Percentiles rank a stretch among this genome's conserved stretches.
These are phyloP conservation scores for Adansonia grandidieri DNA, from an alignment of 441 rosid genomes.

Conservation along the genomic window DNA sequence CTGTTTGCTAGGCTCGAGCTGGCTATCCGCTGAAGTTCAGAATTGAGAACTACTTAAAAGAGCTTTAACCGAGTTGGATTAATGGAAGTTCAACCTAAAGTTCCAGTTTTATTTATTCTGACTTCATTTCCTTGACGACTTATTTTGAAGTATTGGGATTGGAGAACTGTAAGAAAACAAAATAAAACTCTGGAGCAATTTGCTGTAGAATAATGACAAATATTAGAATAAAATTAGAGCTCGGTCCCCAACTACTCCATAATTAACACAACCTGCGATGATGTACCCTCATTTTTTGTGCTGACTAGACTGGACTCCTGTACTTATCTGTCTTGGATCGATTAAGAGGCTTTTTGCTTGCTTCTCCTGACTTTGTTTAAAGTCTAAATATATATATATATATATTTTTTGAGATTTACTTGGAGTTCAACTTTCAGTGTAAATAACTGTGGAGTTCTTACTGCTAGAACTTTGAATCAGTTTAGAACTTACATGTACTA, in stretches of 20 bases:
- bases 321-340: background rate
- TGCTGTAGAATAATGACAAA: too few species aligned
- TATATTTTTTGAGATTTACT: background rate
- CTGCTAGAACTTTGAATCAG: background rate
- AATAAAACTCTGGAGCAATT: background rate
- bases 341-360: background rate
- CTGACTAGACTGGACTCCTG: background rate
- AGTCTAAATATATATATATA: background rate
- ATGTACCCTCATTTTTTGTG: background rate
- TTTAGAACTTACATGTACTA: background rate
- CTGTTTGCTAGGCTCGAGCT: background rate
- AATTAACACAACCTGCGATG: background rate
- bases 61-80: background rate
- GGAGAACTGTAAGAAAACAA: background rate
- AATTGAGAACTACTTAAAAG: background rate
- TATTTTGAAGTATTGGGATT: background rate
- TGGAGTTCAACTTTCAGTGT: background rate
- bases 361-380: background rate
- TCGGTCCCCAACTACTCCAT: too few species aligned
- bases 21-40: too few species aligned
- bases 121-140: background rate
- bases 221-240: too few species aligned
- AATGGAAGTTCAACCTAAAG: background rate
- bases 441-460: background rate
- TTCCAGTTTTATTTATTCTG: background rate